Evolutionary conservation across 768 basidiomycete species (phyloP), one percentile per base, ranked within the genome.

Genomic region (Kwoniella dendrophila): DNA sequence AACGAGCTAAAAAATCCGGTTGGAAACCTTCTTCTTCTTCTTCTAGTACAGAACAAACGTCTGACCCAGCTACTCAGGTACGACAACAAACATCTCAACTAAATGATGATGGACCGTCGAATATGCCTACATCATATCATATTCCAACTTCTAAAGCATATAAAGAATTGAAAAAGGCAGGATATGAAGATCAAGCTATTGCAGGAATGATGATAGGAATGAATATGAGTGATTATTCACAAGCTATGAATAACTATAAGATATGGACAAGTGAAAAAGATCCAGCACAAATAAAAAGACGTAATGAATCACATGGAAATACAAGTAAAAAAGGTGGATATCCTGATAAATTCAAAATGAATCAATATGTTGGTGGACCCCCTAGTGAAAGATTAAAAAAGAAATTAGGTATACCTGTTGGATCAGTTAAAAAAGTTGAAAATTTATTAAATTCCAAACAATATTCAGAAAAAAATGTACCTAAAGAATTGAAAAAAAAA

Each of bases 381-480:
- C 34, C 53, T 33, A 11, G 7, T 24, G 20, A 40, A 2, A 59
- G 34, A 26, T 26, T 34, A 10, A 41, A 59, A 40, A 41, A 11
- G 8, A 59, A 44, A 50, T 40, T 59, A 32, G 58, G 36, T 33
- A 52, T 60, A 20, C 41, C 49, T 20, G 50, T 53, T 5, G 43
- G 34, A 20, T 47, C 44, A 7, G 56, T 58, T 20, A 45, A 47
- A 3, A 58, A 58, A 40, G 47, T 58, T 2, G 56, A 58, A 49
- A 26, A 27, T 2, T 8, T 40, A 33, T 20, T 53, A 33, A 51
- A 51, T 20, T 32, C 49, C 2, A 49, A 49, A 49, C 26, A 49
- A 27, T 27, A 27, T 14, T 26, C 14, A 34, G 36, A 48, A 20
- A 44, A 51, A 14, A 34, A 45, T 1, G n/a, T 53, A 1, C 22